phyloP scores from a whole-genome alignment of 2,329 filamentous ascomycete species.

The Fusarium protoensiforme region DNA sequence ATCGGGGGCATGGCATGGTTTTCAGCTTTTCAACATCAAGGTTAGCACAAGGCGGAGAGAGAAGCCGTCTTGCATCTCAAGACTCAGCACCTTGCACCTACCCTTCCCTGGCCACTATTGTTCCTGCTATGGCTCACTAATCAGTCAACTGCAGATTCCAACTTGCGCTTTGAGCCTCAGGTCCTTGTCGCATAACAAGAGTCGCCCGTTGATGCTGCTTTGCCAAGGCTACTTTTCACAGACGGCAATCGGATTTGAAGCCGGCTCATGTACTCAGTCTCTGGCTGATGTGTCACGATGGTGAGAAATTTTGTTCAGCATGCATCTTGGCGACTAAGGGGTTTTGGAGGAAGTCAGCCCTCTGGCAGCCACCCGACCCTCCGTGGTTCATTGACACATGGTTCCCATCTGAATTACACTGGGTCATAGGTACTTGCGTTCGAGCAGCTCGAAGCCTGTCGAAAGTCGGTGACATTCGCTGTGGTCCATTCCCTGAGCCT shows the following conservation, averaged over 20 bases:
- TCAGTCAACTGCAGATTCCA: background rate
- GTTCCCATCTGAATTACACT: background rate
- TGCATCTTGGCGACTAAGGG: slow-evolving; percentile 3
- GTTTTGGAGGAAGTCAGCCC: background rate
- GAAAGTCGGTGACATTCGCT: background rate
- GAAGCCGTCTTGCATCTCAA: background rate
- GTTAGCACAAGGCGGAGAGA: background rate
- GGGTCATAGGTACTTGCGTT: slow-evolving; percentile 3
- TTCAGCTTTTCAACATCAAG: background rate
- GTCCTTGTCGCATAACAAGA: background rate
- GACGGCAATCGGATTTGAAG: slow-evolving; percentile 8
- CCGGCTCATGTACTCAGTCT: background rate
- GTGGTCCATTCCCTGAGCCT: background rate
- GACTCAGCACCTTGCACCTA: background rate
- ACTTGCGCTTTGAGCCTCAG: background rate
- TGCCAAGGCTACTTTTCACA: slow-evolving; percentile 5
- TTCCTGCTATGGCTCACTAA: background rate
- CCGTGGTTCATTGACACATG: background rate
- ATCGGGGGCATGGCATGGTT: background rate
- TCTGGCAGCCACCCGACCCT: slow-evolving; percentile 1
- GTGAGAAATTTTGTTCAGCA: background rate
- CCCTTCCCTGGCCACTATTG: background rate
- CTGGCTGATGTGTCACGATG: slow-evolving; percentile 11
- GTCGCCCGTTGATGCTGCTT: background rate
- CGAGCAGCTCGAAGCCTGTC: background rate